Conservation (phyloP, 495 filamentous ascomycete species). For the Lepraria neglecta region DNA sequence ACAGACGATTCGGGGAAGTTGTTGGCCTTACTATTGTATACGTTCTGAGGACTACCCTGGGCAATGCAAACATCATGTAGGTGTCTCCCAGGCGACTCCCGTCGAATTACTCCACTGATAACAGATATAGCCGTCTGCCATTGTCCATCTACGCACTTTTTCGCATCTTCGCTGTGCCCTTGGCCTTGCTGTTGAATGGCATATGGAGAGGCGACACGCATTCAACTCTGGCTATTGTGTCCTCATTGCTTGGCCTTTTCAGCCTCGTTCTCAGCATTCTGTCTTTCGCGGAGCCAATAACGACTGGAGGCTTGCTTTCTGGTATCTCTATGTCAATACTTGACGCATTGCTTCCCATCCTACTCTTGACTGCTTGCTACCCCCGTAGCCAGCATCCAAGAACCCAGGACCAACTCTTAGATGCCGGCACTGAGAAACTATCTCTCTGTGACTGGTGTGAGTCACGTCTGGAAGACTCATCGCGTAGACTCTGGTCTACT, state of each 20-base stretch:
- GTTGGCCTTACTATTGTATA: conserved; percentile 3
- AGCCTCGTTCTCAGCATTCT: conserved; percentile 5
- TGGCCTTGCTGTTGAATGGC: conserved; percentile 12
- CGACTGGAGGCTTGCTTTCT: not conserved
- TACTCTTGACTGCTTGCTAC: conserved; percentile 2
- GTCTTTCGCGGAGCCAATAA: not conserved
- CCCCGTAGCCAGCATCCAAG: not conserved
- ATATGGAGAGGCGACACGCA: conserved; percentile 9
- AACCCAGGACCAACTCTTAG: not conserved
- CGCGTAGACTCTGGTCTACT: conserved; percentile 10
- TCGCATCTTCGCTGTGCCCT: conserved; percentile 14
- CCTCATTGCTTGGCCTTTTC: conserved; percentile 5
- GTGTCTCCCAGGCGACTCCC: not conserved
- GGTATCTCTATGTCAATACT: conserved; percentile 7
- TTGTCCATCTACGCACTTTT: conserved; percentile 16
- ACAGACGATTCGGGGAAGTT: conserved; percentile 10
- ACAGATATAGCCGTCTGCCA: conserved; percentile 10
- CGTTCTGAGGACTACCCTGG: conserved; percentile 5
- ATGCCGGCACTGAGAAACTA: not conserved
- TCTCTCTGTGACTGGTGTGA: not conserved
- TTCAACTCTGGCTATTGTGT: conserved; percentile 7
- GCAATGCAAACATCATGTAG: conserved; percentile 20
- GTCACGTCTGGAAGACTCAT: not conserved
- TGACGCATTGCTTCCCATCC: conserved; percentile 15
- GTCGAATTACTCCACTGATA: not conserved